Evolutionary conservation across 2,329 filamentous ascomycete genomes (phyloP), one percentile per base, ranked within the genome.

Genomic region (Ilyonectria sp.): DNA sequence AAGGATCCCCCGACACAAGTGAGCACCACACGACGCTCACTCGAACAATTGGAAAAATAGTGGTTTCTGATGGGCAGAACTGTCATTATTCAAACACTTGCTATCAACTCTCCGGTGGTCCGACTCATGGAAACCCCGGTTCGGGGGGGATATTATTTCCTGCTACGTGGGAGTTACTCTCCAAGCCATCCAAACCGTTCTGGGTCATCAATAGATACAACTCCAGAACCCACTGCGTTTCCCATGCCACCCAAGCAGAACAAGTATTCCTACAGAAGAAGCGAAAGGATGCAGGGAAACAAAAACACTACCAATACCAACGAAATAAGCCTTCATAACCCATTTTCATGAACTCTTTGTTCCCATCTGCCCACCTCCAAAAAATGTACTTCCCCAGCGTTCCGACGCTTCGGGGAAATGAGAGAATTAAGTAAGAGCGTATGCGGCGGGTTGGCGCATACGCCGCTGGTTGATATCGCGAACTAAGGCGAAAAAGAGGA

Each of bases 341-440:
- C 63, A 58, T 60, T 61, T 69, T 67, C 67, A 68, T 60, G 63
- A 52, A 69, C 61, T 67, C 65, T 58, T 65, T 23, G 46, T 54
- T 50, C 65, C 58, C 50, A 43, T 52, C 65, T 61, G 33, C 59
- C 64, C 55, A 53, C 61, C 57, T 71, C 56, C 59, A 66, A 57
- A 62, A 47, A 61, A 56, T 49, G 57, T 26, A 61, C 64, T 54
- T 64, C 70, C 29, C 63, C 47, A 69, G 65, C 69, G 59, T 66
- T 65, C 54, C 13, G 33, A 67, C 68, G 64, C 67, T 64, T 66
- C 61, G 53, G 53, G 65, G 67, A 70, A 59, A 35, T 69, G 70
- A 66, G 56, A 68, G 57, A 74, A 76, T 75, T 73, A 76, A 73
- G 67, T 74, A 74, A 56, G 43, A 37, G 43, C 46, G 67, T 65